Conservation (phyloP, 495 filamentous ascomycete genomes). For the Chaetomium tenue region DNA sequence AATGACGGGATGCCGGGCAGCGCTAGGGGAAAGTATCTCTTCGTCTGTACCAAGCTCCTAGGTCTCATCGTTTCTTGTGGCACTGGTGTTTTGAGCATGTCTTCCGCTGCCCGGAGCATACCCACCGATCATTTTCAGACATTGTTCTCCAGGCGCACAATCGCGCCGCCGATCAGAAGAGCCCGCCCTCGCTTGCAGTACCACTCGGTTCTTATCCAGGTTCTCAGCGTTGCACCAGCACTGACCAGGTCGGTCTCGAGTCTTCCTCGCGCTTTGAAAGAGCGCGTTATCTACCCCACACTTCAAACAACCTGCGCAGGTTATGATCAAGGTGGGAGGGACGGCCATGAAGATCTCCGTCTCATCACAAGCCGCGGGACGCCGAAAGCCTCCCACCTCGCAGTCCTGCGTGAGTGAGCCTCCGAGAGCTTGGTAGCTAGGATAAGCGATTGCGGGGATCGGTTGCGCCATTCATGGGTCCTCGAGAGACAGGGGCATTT, state of each 20-base stretch:
- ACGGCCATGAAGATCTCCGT: conserved; percentile 1
- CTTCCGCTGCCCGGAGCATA: too few species aligned
- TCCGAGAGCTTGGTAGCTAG: conserved; percentile 4
- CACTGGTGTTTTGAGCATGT: too few species aligned
- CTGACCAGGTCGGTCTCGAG: not conserved
- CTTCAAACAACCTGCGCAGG: not conserved
- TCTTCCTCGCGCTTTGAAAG: not conserved
- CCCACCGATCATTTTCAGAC: too few species aligned
- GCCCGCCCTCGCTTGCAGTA: conserved; percentile 2
- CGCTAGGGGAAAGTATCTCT: not conserved
- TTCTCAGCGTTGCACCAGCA: not conserved
- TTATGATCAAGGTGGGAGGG: not conserved
- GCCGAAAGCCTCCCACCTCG: not conserved
- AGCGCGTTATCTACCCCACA: not conserved
- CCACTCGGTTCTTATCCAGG: not conserved
- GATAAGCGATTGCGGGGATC: conserved; percentile 11
- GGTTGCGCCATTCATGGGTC: conserved; percentile 16
- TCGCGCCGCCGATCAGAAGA: not conserved
- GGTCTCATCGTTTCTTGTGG: too few species aligned
- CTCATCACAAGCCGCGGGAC: not conserved
- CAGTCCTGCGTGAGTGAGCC: not conserved
- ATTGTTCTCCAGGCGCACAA: too few species aligned
- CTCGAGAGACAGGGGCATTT: conserved; percentile 9
- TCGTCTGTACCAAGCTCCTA: too few species aligned
- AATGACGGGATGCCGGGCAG: not conserved